Conservation (phyloP, 2,329 filamentous ascomycete species). For the Chaetomium sp. region DNA sequence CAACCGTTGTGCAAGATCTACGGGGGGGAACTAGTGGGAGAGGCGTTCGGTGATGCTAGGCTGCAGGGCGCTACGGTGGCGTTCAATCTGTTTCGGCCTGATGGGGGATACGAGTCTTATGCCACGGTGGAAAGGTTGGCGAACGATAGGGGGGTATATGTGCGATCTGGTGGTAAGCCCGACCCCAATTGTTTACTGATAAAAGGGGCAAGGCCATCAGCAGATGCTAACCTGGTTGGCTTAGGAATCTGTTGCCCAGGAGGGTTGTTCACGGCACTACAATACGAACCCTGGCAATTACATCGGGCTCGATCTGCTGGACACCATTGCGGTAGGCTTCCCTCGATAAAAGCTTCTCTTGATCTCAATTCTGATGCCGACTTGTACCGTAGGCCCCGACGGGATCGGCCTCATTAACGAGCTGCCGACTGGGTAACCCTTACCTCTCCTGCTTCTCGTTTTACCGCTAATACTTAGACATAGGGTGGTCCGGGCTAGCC, state of each 20-base stretch:
- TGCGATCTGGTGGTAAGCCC: conserved; percentile 58
- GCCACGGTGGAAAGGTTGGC: conserved; percentile 61
- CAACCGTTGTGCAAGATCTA: conserved; percentile 56
- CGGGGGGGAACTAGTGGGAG: conserved; percentile 33
- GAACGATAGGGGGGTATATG: conserved; percentile 57
- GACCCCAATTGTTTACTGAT: neutral
- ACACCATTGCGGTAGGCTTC: conserved; percentile 53
- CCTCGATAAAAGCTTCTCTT: neutral
- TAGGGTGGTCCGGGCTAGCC: conserved; percentile 61
- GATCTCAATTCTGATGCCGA: neutral
- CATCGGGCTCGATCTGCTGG: conserved; percentile 57
- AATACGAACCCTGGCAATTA: conserved; percentile 58
- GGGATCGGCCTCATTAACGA: conserved; percentile 56
- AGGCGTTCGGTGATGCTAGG: conserved; percentile 51
- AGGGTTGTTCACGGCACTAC: conserved; percentile 49
- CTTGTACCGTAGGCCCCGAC: conserved; percentile 42
- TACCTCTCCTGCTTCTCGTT: conserved; percentile 9
- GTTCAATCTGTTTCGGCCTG: conserved; percentile 60
- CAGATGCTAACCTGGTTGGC: neutral
- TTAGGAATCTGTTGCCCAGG: conserved; percentile 53
- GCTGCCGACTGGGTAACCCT: conserved; percentile 54
- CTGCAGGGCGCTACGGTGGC: conserved; percentile 64
- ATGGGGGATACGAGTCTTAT: conserved; percentile 58
- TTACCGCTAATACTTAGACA: neutral
- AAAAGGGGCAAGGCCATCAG: neutral